These are phyloP conservation scores for Trichophaea hybrida DNA, from an alignment of 2,329 filamentous ascomycete genomes.

Conservation along the genomic window DNA sequence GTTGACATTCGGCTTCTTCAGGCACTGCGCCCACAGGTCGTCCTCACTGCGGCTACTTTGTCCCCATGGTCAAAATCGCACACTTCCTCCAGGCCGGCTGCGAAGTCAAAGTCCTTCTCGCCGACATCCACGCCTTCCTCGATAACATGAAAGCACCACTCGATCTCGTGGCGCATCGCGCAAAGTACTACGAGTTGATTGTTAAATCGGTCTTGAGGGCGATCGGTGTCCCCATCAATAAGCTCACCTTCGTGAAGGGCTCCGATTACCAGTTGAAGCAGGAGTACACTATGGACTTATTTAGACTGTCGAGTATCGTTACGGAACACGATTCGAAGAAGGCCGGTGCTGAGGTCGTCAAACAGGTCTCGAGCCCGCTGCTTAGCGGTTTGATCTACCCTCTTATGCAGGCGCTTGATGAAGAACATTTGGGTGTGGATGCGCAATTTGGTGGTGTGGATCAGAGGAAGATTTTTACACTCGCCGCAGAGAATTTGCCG, in stretches of 20 bases:
- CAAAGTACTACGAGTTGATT: constrained; percentile 65
- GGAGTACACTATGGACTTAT: constrained; percentile 78
- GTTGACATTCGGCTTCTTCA: constrained; percentile 25
- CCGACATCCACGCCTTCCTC: constrained; percentile 53
- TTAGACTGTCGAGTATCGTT: constrained; percentile 55
- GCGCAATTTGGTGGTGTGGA: constrained; percentile 61
- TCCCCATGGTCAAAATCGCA: constrained; percentile 77
- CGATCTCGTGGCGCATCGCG: constrained; percentile 69
- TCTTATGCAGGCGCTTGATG: constrained; percentile 78
- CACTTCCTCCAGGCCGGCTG: constrained; percentile 76
- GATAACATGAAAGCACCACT: constrained; percentile 77
- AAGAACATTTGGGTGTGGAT: constrained; percentile 77
- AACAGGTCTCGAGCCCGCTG: constrained; percentile 67
- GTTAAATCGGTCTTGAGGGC: constrained; percentile 63
- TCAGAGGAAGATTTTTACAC: constrained; percentile 77
- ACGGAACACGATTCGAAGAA: constrained; percentile 74
- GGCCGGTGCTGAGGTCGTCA: constrained; percentile 86
- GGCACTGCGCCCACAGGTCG: constrained; percentile 72
- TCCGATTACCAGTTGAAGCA: constrained; percentile 62
- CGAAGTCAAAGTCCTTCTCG: constrained; percentile 63
- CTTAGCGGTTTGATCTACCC: constrained; percentile 67
- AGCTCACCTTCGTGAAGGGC: constrained; percentile 70
- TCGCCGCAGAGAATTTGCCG: constrained; percentile 71
- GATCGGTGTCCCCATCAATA: constrained; percentile 63
- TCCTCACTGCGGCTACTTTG: constrained; percentile 81